Evolutionary conservation across 2,329 filamentous ascomycete species (phyloP), one percentile per base, ranked within the genome.

Genomic region (Trichoderma sp.): DNA sequence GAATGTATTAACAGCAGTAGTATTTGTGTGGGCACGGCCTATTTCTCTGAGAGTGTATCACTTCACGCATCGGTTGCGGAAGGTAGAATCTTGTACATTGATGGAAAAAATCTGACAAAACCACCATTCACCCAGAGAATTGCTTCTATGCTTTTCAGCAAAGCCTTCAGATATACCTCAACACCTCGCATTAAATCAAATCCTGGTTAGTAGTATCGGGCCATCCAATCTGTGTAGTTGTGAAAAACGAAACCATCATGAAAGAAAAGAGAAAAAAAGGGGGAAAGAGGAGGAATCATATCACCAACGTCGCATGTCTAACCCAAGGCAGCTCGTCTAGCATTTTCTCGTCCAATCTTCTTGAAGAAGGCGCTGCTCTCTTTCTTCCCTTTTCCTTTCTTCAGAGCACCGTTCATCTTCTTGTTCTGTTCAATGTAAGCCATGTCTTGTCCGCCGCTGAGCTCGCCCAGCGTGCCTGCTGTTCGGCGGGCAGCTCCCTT

Each of bases 371-470:
- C 68, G 65, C 75, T 75, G 70, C 78, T 79, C 64, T 81, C 78
- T 70, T 78, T 78, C 74, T 80, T 80, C 45, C 70, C 72, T 71
- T 77, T 78, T 27, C 76, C 76, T 71, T 79, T 79, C 71, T 78
- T 80, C 19, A 79, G 67, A 2, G 74, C 68, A 58, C 78, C 76
- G 75, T 92, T 92, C 71, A 85, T 84, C 73, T 85, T 89, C 82
- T 89, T 90, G 78, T 92, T 93, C 79, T 92, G 90, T 78, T 94
- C 92, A 67, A 93, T 88, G 77, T 94, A 98, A n/a, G 94, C 94
- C 95, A 99, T 98, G 76, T 96, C 92, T 76, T 97, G 92, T 0
- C 94, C 95, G 67, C 95, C 95, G 66, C 92, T 93, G 67, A 97
- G 84, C 73, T 96, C 94, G 60, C 90, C 90, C 66, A 99, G 84